Base-by-base conservation (phyloP, 2,329 filamentous ascomycete genomes). In the Parascedosporium putredinis region DNA sequence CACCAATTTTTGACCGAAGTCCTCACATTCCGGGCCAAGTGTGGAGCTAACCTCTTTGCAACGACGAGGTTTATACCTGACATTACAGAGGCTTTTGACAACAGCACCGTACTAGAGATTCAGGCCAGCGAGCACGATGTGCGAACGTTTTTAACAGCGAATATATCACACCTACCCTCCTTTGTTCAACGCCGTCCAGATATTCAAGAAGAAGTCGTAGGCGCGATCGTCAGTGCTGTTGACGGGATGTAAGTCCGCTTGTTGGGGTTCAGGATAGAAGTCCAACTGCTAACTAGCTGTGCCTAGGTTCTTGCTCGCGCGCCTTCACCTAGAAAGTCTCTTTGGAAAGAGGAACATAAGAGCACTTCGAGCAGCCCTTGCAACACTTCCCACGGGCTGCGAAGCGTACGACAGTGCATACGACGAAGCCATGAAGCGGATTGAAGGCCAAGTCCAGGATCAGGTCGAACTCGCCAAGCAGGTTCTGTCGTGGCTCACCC, bases 401-500 rank as follows among this genome's bases (percentile, higher is more conserved):
- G 47, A 57, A 10, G 61, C 59, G 3, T 66, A 69, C 14, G 57
- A 68, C 14, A 4, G 54, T 9, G 65, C 67, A 0, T 79, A 78
- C 44, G 51, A 62, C 0, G 53, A 66, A 0, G 64, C 67, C 0
- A 68, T 76, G 58, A 34, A 65, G 2, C 59, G 71, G 18, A 73
- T 76, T 24, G 46, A 65, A n/a, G 51, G 55, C 1, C 71, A 76
- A 45, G 8, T 55, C 0, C 1, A 47, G 1, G 64, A 61, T 3
- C 53, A 62, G 8, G 33, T 40, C n/a, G 50, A 62, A 0, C 58
- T 73, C 34, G 72, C 73, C 0, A 66, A 60, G 5, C 50, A 65
- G 16, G 58, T 62, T 2, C 50, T 75, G 0, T 58, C 59, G 1
- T 75, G 68, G 71, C 64, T 75, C 8, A 60, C 59, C 0, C 68